Conservation (phyloP, 1,284 basidiomycete species). For the Ustilago cynodontis region DNA sequence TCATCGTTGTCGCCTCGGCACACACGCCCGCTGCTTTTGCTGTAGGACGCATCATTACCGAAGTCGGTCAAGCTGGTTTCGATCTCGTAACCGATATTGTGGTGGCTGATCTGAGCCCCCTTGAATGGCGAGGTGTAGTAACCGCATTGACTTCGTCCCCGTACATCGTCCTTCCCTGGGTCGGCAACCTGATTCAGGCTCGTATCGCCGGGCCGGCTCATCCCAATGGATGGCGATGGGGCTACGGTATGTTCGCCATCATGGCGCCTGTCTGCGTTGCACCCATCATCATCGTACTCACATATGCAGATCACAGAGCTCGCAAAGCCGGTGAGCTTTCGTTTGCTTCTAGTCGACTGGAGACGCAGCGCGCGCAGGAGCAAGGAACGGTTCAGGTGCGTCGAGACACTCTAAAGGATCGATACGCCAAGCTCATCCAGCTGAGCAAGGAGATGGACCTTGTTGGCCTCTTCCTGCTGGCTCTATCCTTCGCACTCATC, state of each 20-base stretch:
- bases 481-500: constrained; percentile 57
- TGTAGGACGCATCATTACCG: constrained; percentile 34
- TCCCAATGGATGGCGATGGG: constrained; percentile 47
- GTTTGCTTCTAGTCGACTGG: constrained; percentile 26
- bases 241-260: constrained; percentile 52
- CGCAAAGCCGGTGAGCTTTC: constrained; percentile 64
- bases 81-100: constrained; percentile 60
- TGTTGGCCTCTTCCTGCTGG: constrained; percentile 67
- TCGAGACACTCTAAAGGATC: constrained; percentile 17
- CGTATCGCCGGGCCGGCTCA: background rate
- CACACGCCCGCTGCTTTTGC: constrained; percentile 28
- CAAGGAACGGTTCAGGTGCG: constrained; percentile 24
- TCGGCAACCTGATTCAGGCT: constrained; percentile 20
- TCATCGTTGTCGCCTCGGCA: constrained; percentile 51
- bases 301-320: constrained; percentile 70
- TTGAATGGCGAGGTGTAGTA: constrained; percentile 45
- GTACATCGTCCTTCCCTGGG: constrained; percentile 23
- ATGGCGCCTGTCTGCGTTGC: constrained; percentile 44
- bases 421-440: constrained; percentile 31
- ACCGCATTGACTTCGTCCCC: constrained; percentile 34
- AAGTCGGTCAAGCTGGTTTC: constrained; percentile 44
- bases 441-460: constrained; percentile 68
- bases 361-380: constrained; percentile 25
- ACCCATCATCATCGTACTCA: constrained; percentile 66
- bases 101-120: constrained; percentile 52